Base-by-base conservation (phyloP, 768 basidiomycete species). In the Sporobolomyces phaffii region DNA sequence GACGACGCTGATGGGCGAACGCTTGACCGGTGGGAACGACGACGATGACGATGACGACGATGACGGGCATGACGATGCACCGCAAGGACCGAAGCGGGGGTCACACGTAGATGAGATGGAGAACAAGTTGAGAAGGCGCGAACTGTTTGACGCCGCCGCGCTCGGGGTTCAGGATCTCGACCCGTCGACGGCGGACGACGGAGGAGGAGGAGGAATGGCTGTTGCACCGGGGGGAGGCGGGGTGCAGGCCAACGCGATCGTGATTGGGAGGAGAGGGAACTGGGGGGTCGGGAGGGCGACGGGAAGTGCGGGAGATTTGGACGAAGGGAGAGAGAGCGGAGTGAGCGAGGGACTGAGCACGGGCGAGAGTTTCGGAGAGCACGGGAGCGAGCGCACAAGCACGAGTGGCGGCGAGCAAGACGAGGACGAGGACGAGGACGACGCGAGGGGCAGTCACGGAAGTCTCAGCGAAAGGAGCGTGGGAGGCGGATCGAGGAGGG, bases 71-170 rank as follows among this genome's bases (percentile, higher is more conserved):
- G n/a, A n/a, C n/a, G n/a, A n/a, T n/a, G n/a, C n/a, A n/a, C n/a
- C n/a, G n/a, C n/a, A n/a, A n/a, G n/a, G n/a, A n/a, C n/a, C 29
- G n/a, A 7, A 18, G 15, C 28, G 17, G 5, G 17, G 26, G 5
- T 1, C 48, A 33, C 60, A 29, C 40, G 40, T 66, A 15, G 49
- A 31, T 20, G 69, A 63, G 47, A 10, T 24, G 22, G 69, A 66
- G 58, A 33, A 44, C 41, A 54, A 60, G 40, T 33, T 45, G 51
- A 45, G 31, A 18, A 28, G 52, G 34, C 34, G 69, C 24, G 69
- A 70, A 20, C 6, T 40, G 58, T 63, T 66, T 52, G 69, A 70
- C 34, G 61, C 65, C 2, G 26, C 18, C 13, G 69, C 69, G 11
- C 29, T 70, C 5, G 69, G 69, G 0, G 69, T 53, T n/a, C 47